Evolutionary conservation across 2,329 filamentous ascomycete genomes (phyloP).

Genomic region (Fusarium sp.): DNA sequence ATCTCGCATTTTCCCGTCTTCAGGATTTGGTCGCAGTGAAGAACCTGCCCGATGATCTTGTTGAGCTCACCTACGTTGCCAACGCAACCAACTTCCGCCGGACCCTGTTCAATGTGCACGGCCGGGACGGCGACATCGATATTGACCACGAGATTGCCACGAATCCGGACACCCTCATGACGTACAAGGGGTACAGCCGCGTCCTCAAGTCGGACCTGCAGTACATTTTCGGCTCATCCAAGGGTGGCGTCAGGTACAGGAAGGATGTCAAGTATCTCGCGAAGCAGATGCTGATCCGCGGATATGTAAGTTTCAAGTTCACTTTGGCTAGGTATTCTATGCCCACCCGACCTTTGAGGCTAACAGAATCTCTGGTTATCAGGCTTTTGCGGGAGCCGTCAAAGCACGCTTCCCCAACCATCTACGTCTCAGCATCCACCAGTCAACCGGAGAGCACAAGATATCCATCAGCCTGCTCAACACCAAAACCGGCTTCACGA

Average conservation of each 20-base stretch:
- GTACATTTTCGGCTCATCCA: slow-evolving; percentile 42
- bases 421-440: slow-evolving; percentile 48
- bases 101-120: slow-evolving; percentile 42
- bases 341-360: no score
- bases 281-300: slow-evolving; percentile 49
- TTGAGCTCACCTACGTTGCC: slow-evolving; percentile 54
- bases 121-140: slow-evolving; percentile 39
- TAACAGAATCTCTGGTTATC: no score
- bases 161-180: slow-evolving; percentile 45
- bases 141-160: slow-evolving; percentile 47
- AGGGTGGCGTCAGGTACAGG: slow-evolving; percentile 38
- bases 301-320: slow-evolving; percentile 40
- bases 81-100: slow-evolving; percentile 49
- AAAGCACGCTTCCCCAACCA: slow-evolving; percentile 43
- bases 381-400: slow-evolving; percentile 48
- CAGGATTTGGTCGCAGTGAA: neutral
- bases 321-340: neutral
- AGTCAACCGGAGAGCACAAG: slow-evolving; percentile 45
- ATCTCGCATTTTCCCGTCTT: no score
- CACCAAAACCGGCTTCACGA: slow-evolving; percentile 48
- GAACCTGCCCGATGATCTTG: neutral
- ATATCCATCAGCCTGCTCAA: slow-evolving; percentile 47
- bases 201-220: slow-evolving; percentile 49
- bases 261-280: slow-evolving; percentile 45
- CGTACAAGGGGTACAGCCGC: slow-evolving; percentile 47